Evolutionary conservation across 2,329 filamentous ascomycete species (phyloP), one percentile per base, ranked within the genome.

Genomic region (Aureobasidium sp.): DNA sequence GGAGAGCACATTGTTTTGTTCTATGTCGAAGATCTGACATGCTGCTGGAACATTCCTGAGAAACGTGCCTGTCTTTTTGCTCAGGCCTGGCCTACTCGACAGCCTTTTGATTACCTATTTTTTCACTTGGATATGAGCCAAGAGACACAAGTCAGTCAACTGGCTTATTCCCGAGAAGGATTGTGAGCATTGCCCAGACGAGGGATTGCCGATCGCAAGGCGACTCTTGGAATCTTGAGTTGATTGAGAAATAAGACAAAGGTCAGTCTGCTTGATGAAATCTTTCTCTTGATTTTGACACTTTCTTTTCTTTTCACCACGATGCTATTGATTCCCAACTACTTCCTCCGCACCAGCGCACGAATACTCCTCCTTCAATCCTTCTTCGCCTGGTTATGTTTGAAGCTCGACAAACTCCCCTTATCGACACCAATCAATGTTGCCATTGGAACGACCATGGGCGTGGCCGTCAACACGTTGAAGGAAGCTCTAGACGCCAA

Each of bases 1-100:
- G 44, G 62, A 63, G 62, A 63, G 62, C 57, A 15, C 14, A 19
- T 12, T 29, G 1, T 59, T 59, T 59, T 59, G 27, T 6, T 19
- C 29, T 33, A 12, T 17, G 1, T 2, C 24, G 0, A 27, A 7
- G 39, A 7, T n/a, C 15, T 12, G 1, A 19, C n/a, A 40, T 40
- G 15, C 39, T 40, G 39, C 8, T 9, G 8, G 31, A 3, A 1
- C 1, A 33, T 11, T 11, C 8, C 3, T 11, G 31, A 33, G 31
- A 6, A 33, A 33, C 31, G 3, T 33, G 31, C 9, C 8, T 33
- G 31, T 33, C 8, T 33, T 11, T 33, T 33, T 1, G 31, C 1
- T 33, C 31, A 33, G 31, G 9, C 31, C 31, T 29, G 8, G 8
- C 31, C 8, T 33, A 11, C 31, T 33, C 31, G 31, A 11, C 8